These are phyloP conservation scores for Neopestalotiopsis sp. DNA, from an alignment of 2,329 filamentous ascomycete species.

Conservation along the genomic window DNA sequence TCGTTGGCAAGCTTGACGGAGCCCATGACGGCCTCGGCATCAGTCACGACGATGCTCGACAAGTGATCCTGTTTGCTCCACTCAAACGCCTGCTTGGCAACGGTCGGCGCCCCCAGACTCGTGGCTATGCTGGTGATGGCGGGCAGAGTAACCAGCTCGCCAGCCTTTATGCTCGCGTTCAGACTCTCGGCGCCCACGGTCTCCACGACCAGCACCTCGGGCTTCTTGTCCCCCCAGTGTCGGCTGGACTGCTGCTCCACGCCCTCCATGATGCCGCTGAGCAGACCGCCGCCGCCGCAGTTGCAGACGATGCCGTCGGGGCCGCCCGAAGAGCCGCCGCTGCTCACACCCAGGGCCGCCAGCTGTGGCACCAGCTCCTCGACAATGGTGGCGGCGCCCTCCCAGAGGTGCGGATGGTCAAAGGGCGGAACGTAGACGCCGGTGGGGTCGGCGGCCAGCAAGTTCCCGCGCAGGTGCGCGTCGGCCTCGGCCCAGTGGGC, in stretches of 20 bases:
- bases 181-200: conserved; percentile 77
- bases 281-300: conserved; percentile 80
- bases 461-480: conserved; percentile 61
- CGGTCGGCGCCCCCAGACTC: conserved; percentile 74
- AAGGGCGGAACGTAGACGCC: conserved; percentile 72
- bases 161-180: conserved; percentile 61
- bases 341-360: conserved; percentile 35
- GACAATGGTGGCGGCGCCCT: conserved; percentile 65
- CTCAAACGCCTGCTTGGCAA: conserved; percentile 70
- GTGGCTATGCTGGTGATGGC: conserved; percentile 78
- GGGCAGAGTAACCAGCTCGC: conserved; percentile 65
- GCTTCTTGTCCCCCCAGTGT: conserved; percentile 40
- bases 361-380: conserved; percentile 51
- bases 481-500: conserved; percentile 74
- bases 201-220: conserved; percentile 73
- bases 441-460: conserved; percentile 56
- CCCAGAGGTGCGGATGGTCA: conserved; percentile 72
- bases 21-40: conserved; percentile 80
- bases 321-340: not conserved
- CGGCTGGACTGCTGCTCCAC: conserved; percentile 51
- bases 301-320: conserved; percentile 74
- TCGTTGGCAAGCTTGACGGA: conserved; percentile 81
- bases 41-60: conserved; percentile 67
- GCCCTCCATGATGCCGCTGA: conserved; percentile 77
- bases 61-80: conserved; percentile 54